Evolutionary conservation across 2,329 filamentous ascomycete genomes (phyloP).

Genomic region (Aspergillus vadensis): DNA sequence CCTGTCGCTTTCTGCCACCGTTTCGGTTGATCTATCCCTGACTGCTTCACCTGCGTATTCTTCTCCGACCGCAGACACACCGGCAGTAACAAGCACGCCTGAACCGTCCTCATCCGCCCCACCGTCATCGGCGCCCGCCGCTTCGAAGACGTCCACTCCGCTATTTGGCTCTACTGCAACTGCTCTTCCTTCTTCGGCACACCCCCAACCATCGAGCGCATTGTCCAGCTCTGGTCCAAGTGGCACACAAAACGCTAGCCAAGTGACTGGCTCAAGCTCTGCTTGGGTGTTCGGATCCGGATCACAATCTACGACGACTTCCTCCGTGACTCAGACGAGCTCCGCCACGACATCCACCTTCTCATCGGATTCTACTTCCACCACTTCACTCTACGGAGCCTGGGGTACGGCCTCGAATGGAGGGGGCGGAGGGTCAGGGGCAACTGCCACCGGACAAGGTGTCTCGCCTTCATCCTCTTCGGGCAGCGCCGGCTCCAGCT

Average conservation of each 20-base stretch:
- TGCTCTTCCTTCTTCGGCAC: neutral
- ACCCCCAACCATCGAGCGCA: neutral
- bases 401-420: constrained; percentile 6
- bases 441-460: constrained; percentile 8
- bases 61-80: constrained; percentile 15
- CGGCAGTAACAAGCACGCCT: constrained; percentile 11
- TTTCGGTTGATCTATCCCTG: neutral
- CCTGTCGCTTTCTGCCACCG: constrained; percentile 8
- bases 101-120: neutral
- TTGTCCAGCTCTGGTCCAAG: neutral
- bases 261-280: neutral
- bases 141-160: neutral
- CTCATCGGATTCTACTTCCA: constrained; percentile 5
- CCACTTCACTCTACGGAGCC: constrained; percentile 2
- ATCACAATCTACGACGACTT: neutral
- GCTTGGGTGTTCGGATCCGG: neutral
- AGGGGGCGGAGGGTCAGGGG: constrained; percentile 17
- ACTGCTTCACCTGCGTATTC: constrained; percentile 13
- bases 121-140: constrained; percentile 1
- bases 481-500: constrained; percentile 9
- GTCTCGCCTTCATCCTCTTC: constrained; percentile 13
- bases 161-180: constrained; percentile 1
- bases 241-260: neutral
- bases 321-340: neutral
- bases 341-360: constrained; percentile 5